Percentiles rank a stretch among this genome's conserved stretches.
Evolutionary conservation across 73 alveolate species (phyloP).

Genomic region (Blepharisma stoltei): DNA sequence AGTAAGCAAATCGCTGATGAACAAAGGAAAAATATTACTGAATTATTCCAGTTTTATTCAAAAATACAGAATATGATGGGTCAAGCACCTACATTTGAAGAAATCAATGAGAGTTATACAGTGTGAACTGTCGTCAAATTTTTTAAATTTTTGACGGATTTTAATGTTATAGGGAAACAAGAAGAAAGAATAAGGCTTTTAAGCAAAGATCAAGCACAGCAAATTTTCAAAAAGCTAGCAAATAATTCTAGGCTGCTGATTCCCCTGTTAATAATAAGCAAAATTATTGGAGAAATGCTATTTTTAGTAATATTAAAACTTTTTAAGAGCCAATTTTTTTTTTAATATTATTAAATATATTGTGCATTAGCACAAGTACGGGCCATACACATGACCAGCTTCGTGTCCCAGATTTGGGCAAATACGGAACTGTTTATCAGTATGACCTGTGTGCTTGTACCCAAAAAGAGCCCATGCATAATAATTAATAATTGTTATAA

Average conservation of each 20-base stretch:
- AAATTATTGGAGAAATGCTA: too few relatives aligned
- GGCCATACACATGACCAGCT: too few relatives aligned
- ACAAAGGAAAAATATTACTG: not conserved
- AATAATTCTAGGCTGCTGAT: not conserved
- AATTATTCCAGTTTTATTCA: constrained; percentile 20
- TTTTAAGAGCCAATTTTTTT: too few relatives aligned
- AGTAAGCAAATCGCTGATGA: not conserved
- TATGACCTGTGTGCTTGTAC: too few relatives aligned
- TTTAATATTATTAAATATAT: too few relatives aligned
- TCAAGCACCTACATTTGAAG: not conserved
- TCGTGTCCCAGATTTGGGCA: too few relatives aligned
- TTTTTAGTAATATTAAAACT: too few relatives aligned
- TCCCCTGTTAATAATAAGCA: too few relatives aligned
- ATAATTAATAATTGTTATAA: too few relatives aligned
- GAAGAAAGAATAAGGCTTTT: not conserved
- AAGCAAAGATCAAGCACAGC: not conserved
- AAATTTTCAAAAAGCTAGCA: constrained; percentile 10
- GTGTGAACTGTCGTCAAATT: not conserved
- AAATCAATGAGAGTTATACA: not conserved
- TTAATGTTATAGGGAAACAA: not conserved
- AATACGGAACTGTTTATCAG: too few relatives aligned
- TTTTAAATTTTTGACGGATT: constrained; percentile 4
- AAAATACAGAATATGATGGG: constrained; percentile 18
- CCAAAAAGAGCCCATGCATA: too few relatives aligned
- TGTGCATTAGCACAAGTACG: too few relatives aligned